These are phyloP conservation scores for Fabrea salina DNA, from an alignment of 169 alveolate genomes.

Conservation along the genomic window DNA sequence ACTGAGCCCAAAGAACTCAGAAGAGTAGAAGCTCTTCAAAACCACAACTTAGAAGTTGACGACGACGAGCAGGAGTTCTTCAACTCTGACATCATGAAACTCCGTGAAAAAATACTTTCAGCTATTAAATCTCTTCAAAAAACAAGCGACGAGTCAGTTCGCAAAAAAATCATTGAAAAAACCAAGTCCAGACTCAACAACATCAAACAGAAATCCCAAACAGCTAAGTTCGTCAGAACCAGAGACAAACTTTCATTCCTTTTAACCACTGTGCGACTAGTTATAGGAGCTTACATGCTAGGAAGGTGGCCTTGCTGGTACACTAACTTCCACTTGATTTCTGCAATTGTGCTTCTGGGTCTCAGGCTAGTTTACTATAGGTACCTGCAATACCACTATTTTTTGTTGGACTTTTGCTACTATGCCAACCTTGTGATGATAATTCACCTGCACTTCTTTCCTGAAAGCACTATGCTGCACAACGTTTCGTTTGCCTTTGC, in stretches of 20 bases:
- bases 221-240: neutral
- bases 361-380: slow-evolving; percentile 34
- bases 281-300: neutral
- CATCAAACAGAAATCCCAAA: neutral
- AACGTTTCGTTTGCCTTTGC: slow-evolving; percentile 34
- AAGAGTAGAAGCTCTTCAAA: too few species aligned
- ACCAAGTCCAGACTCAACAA: neutral
- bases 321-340: neutral
- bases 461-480: slow-evolving; percentile 35
- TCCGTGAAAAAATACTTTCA: too few species aligned
- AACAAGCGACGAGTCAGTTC: too few species aligned
- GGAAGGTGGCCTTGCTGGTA: slow-evolving; percentile 29
- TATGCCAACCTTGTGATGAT: slow-evolving; percentile 41
- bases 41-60: too few species aligned
- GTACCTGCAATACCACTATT: slow-evolving; percentile 44
- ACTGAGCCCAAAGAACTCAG: too few species aligned
- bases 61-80: too few species aligned
- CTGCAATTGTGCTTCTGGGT: slow-evolving; percentile 14
- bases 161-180: slow-evolving; percentile 1
- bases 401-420: slow-evolving; percentile 64
- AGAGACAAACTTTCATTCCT: neutral
- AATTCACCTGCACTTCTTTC: slow-evolving; percentile 31
- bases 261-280: neutral
- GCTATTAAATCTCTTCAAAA: too few species aligned
- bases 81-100: too few species aligned